These are phyloP conservation scores for Gleditsia sinensis DNA, from an alignment of 306 rosid genomes.

Conservation along the genomic window DNA sequence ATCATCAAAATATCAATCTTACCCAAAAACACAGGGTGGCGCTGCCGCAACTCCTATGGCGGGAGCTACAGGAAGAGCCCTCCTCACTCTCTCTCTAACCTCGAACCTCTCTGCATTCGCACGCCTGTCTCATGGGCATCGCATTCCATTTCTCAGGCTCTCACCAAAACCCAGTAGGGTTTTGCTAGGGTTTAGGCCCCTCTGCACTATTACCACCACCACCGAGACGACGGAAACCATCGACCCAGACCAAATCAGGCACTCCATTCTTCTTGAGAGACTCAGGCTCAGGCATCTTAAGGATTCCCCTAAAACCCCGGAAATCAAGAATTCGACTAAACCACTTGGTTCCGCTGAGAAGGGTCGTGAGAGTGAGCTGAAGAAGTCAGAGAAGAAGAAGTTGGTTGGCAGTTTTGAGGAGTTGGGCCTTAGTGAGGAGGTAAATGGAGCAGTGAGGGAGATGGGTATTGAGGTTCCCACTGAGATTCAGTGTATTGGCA, in stretches of 20 bases:
- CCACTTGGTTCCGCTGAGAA: slow-evolving; percentile 14
- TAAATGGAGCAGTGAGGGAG: slow-evolving; percentile 74
- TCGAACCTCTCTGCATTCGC: slow-evolving; percentile 27
- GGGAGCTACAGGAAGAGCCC: slow-evolving; percentile 59
- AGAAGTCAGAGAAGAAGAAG: slow-evolving; percentile 39
- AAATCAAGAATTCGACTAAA: slow-evolving; percentile 8
- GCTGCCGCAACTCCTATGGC: slow-evolving; percentile 40
- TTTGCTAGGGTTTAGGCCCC: slow-evolving; percentile 61
- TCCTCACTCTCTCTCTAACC: slow-evolving; percentile 47
- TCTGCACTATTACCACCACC: slow-evolving; percentile 50
- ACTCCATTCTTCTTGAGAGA: slow-evolving; percentile 71
- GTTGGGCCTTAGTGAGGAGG: slow-evolving; percentile 75
- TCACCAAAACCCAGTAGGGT: slow-evolving; percentile 44
- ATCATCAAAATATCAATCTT: background rate
- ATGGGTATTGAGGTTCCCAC: slow-evolving; percentile 82
- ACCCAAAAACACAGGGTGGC: background rate
- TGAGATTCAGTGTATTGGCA: slow-evolving; percentile 90
- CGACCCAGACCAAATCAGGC: slow-evolving; percentile 52
- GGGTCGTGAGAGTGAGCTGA: slow-evolving; percentile 36
- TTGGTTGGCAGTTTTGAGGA: slow-evolving; percentile 62
- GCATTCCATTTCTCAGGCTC: slow-evolving; percentile 45
- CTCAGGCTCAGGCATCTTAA: slow-evolving; percentile 73
- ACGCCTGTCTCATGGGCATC: slow-evolving; percentile 51
- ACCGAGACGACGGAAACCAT: background rate
- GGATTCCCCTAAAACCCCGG: slow-evolving; percentile 37